Evolutionary conservation across 2,329 filamentous ascomycete genomes (phyloP).

Genomic region (Colletotrichum musae): DNA sequence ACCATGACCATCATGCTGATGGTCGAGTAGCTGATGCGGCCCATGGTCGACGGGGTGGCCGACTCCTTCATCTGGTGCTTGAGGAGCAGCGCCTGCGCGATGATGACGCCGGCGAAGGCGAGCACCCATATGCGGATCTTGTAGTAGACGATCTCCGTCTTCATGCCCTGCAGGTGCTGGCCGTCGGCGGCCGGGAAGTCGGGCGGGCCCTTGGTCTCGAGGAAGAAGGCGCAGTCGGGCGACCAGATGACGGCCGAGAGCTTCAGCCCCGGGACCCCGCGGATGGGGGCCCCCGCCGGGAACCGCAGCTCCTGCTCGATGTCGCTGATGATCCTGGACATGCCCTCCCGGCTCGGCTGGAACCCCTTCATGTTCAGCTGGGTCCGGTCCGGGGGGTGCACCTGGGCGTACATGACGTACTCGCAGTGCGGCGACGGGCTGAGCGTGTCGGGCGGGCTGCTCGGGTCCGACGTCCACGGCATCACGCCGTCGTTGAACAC

Average conservation of each 20-base stretch:
- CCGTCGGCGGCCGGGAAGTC: conserved; percentile 65
- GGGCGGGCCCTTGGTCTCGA: conserved; percentile 76
- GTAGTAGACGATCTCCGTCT: conserved; percentile 71
- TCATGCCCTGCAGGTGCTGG: conserved; percentile 71
- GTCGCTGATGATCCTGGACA: conserved; percentile 61
- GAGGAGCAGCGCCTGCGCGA: conserved; percentile 73
- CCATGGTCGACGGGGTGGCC: conserved; percentile 77
- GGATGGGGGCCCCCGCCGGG: conserved; percentile 72
- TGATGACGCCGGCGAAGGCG: conserved; percentile 68
- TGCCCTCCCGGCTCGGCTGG: conserved; percentile 50
- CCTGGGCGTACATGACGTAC: conserved; percentile 87
- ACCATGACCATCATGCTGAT: conserved; percentile 73
- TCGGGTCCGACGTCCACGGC: conserved; percentile 82
- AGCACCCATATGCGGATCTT: conserved; percentile 73
- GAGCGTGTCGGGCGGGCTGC: conserved; percentile 71
- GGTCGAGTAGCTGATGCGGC: conserved; percentile 76
- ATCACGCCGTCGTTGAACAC: conserved; percentile 71
- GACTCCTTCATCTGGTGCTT: conserved; percentile 77
- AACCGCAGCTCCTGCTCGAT: conserved; percentile 75
- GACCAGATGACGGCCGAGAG: conserved; percentile 77
- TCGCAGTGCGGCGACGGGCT: conserved; percentile 85
- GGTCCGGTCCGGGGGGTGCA: conserved; percentile 68
- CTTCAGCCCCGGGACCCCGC: conserved; percentile 68
- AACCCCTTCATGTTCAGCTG: conserved; percentile 51
- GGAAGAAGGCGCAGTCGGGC: conserved; percentile 77